A percentile compares a stretch with the other conserved stretches of the same genome.
These are phyloP conservation scores for Fallopia convolvulus DNA, from an alignment of 148 eudicot genomes.

Conservation along the genomic window DNA sequence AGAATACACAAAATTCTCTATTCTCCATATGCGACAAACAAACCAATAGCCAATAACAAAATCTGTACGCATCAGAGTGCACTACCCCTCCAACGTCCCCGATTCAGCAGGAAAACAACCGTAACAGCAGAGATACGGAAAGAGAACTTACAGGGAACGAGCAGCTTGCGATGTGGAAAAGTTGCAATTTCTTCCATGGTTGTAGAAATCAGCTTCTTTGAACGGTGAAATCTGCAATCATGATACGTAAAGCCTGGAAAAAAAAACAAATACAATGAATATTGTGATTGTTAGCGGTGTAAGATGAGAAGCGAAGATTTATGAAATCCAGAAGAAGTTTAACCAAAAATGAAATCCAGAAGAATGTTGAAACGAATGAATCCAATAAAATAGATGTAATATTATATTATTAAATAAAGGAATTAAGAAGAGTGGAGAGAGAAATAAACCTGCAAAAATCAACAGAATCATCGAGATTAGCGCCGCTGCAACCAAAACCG, in stretches of 20 bases:
- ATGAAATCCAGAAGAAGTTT: not conserved
- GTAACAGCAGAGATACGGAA: slow-evolving; percentile 1
- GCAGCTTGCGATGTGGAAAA: slow-evolving; percentile 44
- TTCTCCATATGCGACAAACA: not conserved
- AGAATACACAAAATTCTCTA: not conserved
- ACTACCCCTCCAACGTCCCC: not conserved
- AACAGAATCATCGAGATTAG: slow-evolving; percentile 26
- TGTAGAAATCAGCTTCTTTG: slow-evolving; percentile 18
- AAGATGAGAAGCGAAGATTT: not conserved
- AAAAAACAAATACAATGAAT: not conserved
- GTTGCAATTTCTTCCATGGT: slow-evolving; percentile 18
- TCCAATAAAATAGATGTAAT: not conserved
- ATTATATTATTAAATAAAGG: not conserved
- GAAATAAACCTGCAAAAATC: slow-evolving; percentile 21
- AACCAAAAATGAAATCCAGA: not conserved
- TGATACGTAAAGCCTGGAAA: not conserved
- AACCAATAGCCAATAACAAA: not conserved
- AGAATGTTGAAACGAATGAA: not conserved
- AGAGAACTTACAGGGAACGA: slow-evolving; percentile 30
- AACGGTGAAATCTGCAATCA: not conserved
- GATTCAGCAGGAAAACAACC: not conserved
- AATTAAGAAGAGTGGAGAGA: not conserved
- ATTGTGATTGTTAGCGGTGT: not conserved
- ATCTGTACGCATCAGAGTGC: slow-evolving; percentile 8
- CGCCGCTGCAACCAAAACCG: slow-evolving; percentile 33